Evolutionary conservation across 257 asterid species (phyloP).

Genomic region (Capsicum pubescens): DNA sequence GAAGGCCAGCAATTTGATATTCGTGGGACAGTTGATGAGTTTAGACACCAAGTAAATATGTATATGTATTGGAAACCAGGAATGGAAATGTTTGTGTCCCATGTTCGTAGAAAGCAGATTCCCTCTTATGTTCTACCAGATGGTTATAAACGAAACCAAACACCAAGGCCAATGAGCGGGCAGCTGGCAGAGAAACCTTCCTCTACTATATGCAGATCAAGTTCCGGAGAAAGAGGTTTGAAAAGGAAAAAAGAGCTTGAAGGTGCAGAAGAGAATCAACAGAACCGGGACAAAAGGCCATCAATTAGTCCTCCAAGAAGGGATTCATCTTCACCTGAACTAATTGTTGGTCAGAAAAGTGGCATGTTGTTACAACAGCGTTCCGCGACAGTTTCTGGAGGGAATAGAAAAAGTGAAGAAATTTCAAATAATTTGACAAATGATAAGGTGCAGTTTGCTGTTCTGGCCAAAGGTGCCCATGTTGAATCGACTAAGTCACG

Average conservation of each 20-base stretch:
- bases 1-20: conserved; percentile 96
- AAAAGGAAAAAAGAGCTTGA: conserved; percentile 53
- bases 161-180: conserved; percentile 50
- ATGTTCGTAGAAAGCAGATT: conserved; percentile 87
- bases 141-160: conserved; percentile 74
- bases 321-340: conserved; percentile 68
- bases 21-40: conserved; percentile 90
- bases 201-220: conserved; percentile 47
- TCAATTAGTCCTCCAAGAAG: conserved; percentile 62
- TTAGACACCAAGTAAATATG: conserved; percentile 74
- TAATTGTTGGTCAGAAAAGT: conserved; percentile 42
- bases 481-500: conserved; percentile 31
- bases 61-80: conserved; percentile 90
- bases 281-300: conserved; percentile 58
- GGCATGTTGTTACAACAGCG: conserved; percentile 40
- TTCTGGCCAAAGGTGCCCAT: conserved; percentile 29
- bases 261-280: conserved; percentile 44
- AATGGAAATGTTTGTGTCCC: conserved; percentile 89
- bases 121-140: conserved; percentile 83
- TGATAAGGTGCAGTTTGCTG: conserved; percentile 30
- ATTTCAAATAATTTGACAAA: conserved; percentile 25
- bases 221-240: conserved; percentile 33
- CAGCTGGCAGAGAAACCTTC: conserved; percentile 48
- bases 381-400: conserved; percentile 36
- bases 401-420: conserved; percentile 20